These are phyloP conservation scores for Cyclotella choctawhatcheeana DNA, from an alignment of 108 stramenopile species.

Conservation along the genomic window DNA sequence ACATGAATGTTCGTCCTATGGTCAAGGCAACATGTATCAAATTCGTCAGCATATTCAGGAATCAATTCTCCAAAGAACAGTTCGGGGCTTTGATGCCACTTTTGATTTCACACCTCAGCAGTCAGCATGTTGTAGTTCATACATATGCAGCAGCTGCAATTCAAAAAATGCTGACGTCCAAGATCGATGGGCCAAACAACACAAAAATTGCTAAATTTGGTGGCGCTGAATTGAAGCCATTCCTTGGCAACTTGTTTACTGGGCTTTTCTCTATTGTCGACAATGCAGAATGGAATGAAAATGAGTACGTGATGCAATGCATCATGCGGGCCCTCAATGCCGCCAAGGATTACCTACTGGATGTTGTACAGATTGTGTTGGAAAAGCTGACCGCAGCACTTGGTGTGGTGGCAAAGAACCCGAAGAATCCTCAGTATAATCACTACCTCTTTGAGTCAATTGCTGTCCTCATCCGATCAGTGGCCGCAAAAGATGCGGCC, in stretches of 20 bases:
- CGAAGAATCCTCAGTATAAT: slow-evolving; percentile 96
- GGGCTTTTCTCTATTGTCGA: slow-evolving; percentile 92
- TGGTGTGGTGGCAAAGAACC: slow-evolving; percentile 91
- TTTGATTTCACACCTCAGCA: slow-evolving; percentile 72
- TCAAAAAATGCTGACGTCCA: slow-evolving; percentile 86
- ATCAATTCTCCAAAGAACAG: slow-evolving; percentile 85
- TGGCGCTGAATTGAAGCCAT: slow-evolving; percentile 74
- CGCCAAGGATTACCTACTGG: slow-evolving; percentile 83
- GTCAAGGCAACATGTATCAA: slow-evolving; percentile 93
- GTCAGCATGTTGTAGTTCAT: slow-evolving; percentile 88
- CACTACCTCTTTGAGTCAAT: slow-evolving; percentile 98
- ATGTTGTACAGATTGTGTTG: slow-evolving; percentile 84
- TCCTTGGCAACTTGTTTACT: slow-evolving; percentile 83
- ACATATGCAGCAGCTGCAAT: slow-evolving; percentile 95
- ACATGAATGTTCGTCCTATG: slow-evolving; percentile 83
- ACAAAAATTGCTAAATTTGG: slow-evolving; percentile 61
- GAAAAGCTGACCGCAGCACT: slow-evolving; percentile 84
- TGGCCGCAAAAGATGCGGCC: slow-evolving; percentile 77
- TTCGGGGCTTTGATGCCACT: slow-evolving; percentile 73
- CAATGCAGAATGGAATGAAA: slow-evolving; percentile 82
- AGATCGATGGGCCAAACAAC: slow-evolving; percentile 52
- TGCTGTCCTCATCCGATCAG: slow-evolving; percentile 86
- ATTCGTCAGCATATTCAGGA: slow-evolving; percentile 95
- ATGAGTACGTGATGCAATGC: slow-evolving; percentile 98
- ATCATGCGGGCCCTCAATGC: slow-evolving; percentile 89